Base-by-base conservation (phyloP, 257 asterid genomes). In the Capsicum baccatum region DNA sequence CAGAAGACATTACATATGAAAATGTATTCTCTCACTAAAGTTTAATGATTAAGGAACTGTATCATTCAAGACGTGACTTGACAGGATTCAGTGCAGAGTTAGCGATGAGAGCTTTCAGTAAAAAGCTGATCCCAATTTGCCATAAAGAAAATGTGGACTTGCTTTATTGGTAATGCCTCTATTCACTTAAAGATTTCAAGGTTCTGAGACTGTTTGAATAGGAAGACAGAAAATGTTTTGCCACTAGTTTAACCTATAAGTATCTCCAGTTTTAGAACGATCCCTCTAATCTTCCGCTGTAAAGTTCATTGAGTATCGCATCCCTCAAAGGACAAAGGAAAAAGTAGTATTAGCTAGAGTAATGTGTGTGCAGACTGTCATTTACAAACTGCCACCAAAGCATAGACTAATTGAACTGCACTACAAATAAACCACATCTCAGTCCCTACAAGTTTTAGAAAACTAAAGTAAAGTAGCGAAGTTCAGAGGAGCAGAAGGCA, bases 401-500 rank as follows among this genome's bases (percentile, higher is more conserved):
- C 17, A 71, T 47, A 19, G 8, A 69, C 35, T 1, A 42, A 69
- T 17, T 6, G 16, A 42, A 69, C 37, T 8, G 68, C 68, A 62
- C 14, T n/a, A 62, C 68, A 16, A 42, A 69, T 4, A 9, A 69
- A 69, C 13, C 35, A 42, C 55, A 8, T 42, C 55, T 69, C 15
- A 69, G 79, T 4, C 42, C 4, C 21, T 15, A 39, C 9, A 15
- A 69, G 35, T 69, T 42, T 42, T 42, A 42, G 55, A 69, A 69
- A 42, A 69, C 79, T 19, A 62, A n/a, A 60, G 19, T 37, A 37
- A 37, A 37, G 55, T 39, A 69, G 39, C 47, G 8, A 52, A 76
- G 76, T 68, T 37, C 76, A 15, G 76, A 68, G 52, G 54, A 68
- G 52, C 21, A 68, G 79, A 42, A 69, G 55, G 56, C 79, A 42